A percentile compares a stretch with the other conserved stretches of the same genome.
These are phyloP conservation scores for Quercus tomentella DNA, from an alignment of 331 rosid species.

Conservation along the genomic window DNA sequence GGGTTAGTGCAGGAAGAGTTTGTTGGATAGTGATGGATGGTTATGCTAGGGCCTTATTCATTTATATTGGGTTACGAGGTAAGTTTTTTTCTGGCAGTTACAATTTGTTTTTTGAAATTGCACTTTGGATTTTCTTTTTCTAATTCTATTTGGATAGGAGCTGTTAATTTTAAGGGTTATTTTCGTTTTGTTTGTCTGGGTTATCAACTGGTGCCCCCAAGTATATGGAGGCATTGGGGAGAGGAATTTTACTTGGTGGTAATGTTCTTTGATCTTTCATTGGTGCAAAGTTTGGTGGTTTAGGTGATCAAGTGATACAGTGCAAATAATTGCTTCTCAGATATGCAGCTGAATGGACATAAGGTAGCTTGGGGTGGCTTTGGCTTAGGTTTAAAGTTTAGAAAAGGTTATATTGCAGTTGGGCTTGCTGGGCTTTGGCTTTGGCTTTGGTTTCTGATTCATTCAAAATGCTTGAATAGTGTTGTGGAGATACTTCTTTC, in stretches of 20 bases:
- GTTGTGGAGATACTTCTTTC: slow-evolving; percentile 4
- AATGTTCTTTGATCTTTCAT: background rate
- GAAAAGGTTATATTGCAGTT: background rate
- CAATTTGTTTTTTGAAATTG: too few species aligned
- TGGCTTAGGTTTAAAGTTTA: background rate
- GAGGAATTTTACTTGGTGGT: background rate
- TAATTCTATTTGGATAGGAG: too few species aligned
- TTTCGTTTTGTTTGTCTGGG: too few species aligned
- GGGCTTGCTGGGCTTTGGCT: background rate
- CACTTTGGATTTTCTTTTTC: too few species aligned
- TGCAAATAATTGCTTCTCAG: background rate
- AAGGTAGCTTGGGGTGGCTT: background rate
- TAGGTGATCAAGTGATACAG: background rate
- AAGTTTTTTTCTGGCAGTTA: too few species aligned
- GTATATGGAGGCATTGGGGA: background rate
- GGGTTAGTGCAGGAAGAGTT: too few species aligned
- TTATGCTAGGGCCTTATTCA: too few species aligned
- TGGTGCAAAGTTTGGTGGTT: background rate
- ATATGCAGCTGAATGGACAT: background rate
- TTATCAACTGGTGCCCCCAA: too few species aligned
- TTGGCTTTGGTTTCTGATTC: background rate
- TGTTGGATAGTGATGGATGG: too few species aligned
- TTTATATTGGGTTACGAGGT: too few species aligned
- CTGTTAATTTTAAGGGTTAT: too few species aligned
- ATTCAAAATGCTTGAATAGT: background rate